Percentiles rank a stretch among this genome's conserved stretches.
phyloP scores from a whole-genome alignment of 2,329 filamentous ascomycete species.

The Fusarium sp. region DNA sequence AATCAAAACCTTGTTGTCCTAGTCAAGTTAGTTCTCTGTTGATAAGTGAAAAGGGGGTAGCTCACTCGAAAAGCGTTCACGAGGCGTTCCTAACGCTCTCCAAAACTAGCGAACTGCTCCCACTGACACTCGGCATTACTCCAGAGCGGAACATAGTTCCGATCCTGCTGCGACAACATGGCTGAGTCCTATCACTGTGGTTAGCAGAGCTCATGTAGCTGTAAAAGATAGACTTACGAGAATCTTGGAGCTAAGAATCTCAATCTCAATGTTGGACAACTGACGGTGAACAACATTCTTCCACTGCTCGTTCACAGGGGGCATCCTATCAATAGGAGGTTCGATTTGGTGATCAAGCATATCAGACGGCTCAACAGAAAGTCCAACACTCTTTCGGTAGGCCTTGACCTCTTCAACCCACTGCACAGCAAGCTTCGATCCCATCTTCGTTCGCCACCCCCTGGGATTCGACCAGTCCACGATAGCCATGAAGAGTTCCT shows the following conservation, averaged over 20 bases:
- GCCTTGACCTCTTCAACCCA: conserved; percentile 12
- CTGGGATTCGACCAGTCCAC: conserved; percentile 26
- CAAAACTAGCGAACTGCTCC: conserved; percentile 37
- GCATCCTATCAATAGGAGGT: conserved; percentile 26
- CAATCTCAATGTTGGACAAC: conserved; percentile 36
- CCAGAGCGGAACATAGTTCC: conserved; percentile 34
- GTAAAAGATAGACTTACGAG: background rate
- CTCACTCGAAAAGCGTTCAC: conserved; percentile 34
- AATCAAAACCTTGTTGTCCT: conserved; percentile 38
- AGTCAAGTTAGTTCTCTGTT: background rate
- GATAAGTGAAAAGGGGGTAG: rapidly evolving
- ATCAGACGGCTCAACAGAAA: background rate
- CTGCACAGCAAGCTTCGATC: background rate
- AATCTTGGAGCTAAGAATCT: conserved; percentile 32
- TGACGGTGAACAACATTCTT: conserved; percentile 30
- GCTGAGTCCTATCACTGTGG: conserved; percentile 9
- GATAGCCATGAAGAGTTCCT: conserved; percentile 32
- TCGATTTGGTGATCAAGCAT: conserved; percentile 19
- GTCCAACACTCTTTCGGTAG: background rate
- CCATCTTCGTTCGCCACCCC: conserved; percentile 37
- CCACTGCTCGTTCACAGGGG: conserved; percentile 24
- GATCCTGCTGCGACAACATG: conserved; percentile 27
- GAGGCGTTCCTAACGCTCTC: conserved; percentile 38
- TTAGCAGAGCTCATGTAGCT: background rate
- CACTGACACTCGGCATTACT: conserved; percentile 36